phyloP scores from a whole-genome alignment of 495 filamentous ascomycete species.

The Choiromyces venosus region DNA sequence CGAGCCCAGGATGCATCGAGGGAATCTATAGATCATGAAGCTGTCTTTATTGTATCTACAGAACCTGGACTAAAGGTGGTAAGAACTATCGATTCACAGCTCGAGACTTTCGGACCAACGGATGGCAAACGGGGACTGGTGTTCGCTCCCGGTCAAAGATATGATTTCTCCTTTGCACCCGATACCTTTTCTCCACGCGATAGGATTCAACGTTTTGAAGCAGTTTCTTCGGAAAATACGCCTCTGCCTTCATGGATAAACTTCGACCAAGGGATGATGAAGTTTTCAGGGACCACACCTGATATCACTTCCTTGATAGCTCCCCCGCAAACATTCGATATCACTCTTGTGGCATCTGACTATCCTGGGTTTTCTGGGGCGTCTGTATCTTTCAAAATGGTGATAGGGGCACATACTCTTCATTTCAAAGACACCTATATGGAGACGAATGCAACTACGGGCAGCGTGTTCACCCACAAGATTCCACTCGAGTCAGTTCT shows the following conservation, averaged over 20 bases:
- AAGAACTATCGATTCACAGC: slow-evolving; percentile 49
- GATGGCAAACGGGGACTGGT: slow-evolving; percentile 29
- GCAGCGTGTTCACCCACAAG: slow-evolving; percentile 53
- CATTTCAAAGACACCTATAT: slow-evolving; percentile 55
- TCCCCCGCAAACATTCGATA: slow-evolving; percentile 64
- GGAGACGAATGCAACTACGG: slow-evolving; percentile 56
- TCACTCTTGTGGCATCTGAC: slow-evolving; percentile 74
- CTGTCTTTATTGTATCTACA: slow-evolving; percentile 54
- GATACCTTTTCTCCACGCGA: slow-evolving; percentile 30
- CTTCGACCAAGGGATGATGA: slow-evolving; percentile 60
- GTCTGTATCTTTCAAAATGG: slow-evolving; percentile 60
- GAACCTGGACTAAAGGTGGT: slow-evolving; percentile 51
- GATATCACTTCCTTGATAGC: slow-evolving; percentile 55
- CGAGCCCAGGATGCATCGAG: slow-evolving; percentile 52
- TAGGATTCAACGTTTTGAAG: slow-evolving; percentile 56
- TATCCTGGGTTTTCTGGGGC: slow-evolving; percentile 68
- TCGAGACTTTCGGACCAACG: slow-evolving; percentile 45
- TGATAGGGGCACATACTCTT: slow-evolving; percentile 64
- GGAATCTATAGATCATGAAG: slow-evolving; percentile 48
- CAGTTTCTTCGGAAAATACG: slow-evolving; percentile 66
- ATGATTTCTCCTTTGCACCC: slow-evolving; percentile 33
- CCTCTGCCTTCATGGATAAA: slow-evolving; percentile 82
- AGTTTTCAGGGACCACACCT: slow-evolving; percentile 71
- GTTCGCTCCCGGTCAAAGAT: slow-evolving; percentile 26
- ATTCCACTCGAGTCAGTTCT: slow-evolving; percentile 53